A percentile compares a stretch with the other conserved stretches of the same genome.
These are phyloP conservation scores for Westerdykella sp. DNA, from an alignment of 2,329 filamentous ascomycete genomes.

Conservation along the genomic window DNA sequence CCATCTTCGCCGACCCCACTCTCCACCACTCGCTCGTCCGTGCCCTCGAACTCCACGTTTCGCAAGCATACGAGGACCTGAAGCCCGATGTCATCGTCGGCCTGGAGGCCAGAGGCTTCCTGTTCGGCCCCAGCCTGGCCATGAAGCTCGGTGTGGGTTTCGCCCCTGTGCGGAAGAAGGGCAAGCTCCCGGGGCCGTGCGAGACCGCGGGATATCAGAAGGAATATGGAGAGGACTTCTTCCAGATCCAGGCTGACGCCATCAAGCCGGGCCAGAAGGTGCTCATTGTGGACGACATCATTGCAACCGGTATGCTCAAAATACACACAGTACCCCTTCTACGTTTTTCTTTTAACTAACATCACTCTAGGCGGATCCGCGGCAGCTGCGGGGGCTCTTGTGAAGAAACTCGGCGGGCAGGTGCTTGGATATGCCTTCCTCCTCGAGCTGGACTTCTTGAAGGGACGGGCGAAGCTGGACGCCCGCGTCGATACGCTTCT, in stretches of 20 bases:
- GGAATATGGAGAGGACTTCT: constrained; percentile 92
- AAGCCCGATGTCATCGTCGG: constrained; percentile 88
- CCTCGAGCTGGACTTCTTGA: constrained; percentile 88
- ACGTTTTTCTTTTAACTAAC: constrained; percentile 8
- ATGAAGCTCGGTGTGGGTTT: constrained; percentile 77
- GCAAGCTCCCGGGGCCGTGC: constrained; percentile 88
- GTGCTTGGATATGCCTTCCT: constrained; percentile 90
- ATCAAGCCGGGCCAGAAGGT: constrained; percentile 84
- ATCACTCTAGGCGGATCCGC: constrained; percentile 71
- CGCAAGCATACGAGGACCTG: constrained; percentile 56
- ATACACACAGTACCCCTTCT: too few species aligned
- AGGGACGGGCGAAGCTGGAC: constrained; percentile 83
- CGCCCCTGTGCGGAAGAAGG: constrained; percentile 88
- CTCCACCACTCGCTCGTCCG: constrained; percentile 72
- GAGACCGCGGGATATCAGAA: constrained; percentile 84
- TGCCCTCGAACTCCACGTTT: constrained; percentile 78
- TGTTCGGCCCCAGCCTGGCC: constrained; percentile 88
- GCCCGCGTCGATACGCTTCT: constrained; percentile 80
- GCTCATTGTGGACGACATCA: constrained; percentile 93
- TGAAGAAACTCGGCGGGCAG: constrained; percentile 77
- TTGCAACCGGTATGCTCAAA: constrained; percentile 75
- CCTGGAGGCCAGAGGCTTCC: constrained; percentile 87
- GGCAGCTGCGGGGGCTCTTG: constrained; percentile 76
- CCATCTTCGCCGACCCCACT: constrained; percentile 74
- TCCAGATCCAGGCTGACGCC: constrained; percentile 88